Evolutionary conservation across 1,284 basidiomycete species (phyloP).

Genomic region (Ustilago nuda): DNA sequence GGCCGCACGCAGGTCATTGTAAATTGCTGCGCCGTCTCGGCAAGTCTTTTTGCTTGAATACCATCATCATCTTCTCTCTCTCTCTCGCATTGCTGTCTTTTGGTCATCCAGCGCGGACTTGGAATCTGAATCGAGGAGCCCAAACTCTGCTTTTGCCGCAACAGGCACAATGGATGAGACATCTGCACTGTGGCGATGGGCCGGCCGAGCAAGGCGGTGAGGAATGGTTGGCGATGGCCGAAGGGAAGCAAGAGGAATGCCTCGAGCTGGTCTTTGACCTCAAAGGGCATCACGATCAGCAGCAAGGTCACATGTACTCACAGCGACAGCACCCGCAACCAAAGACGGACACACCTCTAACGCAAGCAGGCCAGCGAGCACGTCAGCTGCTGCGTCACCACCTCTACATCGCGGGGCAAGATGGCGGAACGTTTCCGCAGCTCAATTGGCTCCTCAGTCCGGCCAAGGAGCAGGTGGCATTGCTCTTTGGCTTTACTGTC

Average conservation of each 20-base stretch:
- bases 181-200: slow-evolving; percentile 4
- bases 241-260: neutral
- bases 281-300: neutral
- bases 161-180: neutral
- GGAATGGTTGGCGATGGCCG: neutral
- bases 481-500: neutral
- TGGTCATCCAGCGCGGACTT: neutral
- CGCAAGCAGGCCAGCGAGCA: neutral
- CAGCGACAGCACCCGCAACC: neutral
- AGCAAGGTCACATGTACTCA: neutral
- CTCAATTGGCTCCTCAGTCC: neutral
- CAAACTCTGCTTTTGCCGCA: neutral
- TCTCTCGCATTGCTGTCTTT: too few relatives aligned
- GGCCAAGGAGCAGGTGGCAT: slow-evolving; percentile 2
- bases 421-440: neutral
- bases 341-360: neutral
- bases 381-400: neutral
- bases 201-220: neutral
- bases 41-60: too few relatives aligned
- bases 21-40: too few relatives aligned
- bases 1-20: too few relatives aligned
- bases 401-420: neutral
- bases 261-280: neutral
- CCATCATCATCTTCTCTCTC: too few relatives aligned
- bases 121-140: neutral